These are phyloP conservation scores for Asterella californica DNA, from an alignment of 225 moss, liverwort and hornwort genomes.

Conservation along the genomic window DNA sequence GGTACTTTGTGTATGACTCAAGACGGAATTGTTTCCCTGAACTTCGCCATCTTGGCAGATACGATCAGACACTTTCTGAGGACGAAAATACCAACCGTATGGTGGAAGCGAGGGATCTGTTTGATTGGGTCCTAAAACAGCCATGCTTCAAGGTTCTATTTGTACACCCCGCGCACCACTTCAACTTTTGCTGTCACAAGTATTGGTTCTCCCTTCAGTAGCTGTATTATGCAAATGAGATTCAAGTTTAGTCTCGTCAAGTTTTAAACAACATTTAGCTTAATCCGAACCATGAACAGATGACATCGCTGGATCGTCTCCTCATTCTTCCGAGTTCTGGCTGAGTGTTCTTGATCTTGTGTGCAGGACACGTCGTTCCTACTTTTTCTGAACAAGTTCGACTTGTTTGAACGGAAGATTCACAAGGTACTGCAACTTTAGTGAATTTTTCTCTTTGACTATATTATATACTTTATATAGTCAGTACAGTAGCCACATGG, in stretches of 20 bases:
- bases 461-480: no score
- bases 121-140: slow-evolving; percentile 64
- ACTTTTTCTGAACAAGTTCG: slow-evolving; percentile 66
- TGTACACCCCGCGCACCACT: background rate
- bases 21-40: background rate
- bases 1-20: background rate
- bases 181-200: background rate
- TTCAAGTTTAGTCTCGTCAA: background rate
- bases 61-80: slow-evolving; percentile 59
- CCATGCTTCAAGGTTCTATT: slow-evolving; percentile 52
- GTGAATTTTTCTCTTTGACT: background rate
- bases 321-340: background rate
- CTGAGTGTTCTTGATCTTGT: background rate
- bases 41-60: slow-evolving; percentile 25
- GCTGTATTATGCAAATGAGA: background rate
- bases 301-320: background rate
- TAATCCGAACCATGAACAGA: background rate
- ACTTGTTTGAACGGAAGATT: slow-evolving; percentile 63
- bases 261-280: background rate
- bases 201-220: background rate
- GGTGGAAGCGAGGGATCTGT: slow-evolving; percentile 63
- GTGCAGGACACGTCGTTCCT: slow-evolving; percentile 56
- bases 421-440: slow-evolving; percentile 30
- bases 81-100: slow-evolving; percentile 58
- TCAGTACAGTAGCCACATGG: no score